These are phyloP conservation scores for Gonapodya sp. DNA, from an alignment of 192 early-diverging fungal genomes.

Conservation along the genomic window DNA sequence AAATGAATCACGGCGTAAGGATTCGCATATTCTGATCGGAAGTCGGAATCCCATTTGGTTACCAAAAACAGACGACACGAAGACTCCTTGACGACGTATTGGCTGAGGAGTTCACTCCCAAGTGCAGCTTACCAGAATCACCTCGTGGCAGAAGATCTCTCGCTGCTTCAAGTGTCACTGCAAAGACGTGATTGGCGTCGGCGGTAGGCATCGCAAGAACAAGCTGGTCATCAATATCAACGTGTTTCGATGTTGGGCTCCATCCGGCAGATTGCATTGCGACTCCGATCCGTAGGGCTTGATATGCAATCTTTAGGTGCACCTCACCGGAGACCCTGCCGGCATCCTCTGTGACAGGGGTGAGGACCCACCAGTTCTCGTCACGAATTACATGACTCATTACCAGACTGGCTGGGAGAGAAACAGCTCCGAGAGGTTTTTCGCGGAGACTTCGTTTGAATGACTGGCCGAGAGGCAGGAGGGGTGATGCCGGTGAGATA, in stretches of 20 bases:
- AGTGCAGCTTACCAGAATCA: background rate
- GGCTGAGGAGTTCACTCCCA: too few species aligned
- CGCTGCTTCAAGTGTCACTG: background rate
- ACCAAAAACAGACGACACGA: background rate
- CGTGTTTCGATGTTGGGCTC: background rate
- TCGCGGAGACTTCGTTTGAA: background rate
- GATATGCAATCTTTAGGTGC: background rate
- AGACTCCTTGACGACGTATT: too few species aligned
- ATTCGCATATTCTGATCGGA: slow-evolving; percentile 13
- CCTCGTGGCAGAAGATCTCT: background rate
- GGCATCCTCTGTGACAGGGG: background rate
- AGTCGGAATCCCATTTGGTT: background rate
- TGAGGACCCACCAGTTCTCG: background rate
- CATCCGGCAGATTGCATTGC: too few species aligned
- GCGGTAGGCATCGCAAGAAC: background rate
- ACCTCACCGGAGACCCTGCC: background rate
- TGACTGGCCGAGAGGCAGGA: background rate
- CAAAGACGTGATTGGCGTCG: background rate
- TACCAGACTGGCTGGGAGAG: background rate
- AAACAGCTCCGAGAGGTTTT: background rate
- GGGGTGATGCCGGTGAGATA: background rate
- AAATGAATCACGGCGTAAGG: slow-evolving; percentile 17
- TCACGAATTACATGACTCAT: background rate
- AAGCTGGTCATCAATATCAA: background rate
- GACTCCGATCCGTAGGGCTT: background rate